phyloP scores from a whole-genome alignment of 805 yeast genomes.

The Saccharomycopsis oosterbeekiorum region DNA sequence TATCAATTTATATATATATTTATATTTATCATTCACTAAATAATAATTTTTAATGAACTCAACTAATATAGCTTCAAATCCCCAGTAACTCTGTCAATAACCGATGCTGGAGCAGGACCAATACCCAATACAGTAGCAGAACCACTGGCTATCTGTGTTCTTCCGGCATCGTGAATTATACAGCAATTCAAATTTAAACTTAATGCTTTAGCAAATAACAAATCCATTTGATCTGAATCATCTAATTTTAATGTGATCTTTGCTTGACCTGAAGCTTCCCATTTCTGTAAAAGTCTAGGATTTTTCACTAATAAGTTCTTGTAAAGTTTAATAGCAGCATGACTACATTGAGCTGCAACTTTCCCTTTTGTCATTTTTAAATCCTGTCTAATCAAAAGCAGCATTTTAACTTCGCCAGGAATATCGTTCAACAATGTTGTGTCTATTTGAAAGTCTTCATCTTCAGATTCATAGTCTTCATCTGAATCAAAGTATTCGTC shows the following conservation, averaged over 20 bases:
- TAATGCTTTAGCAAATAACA: conserved; percentile 71
- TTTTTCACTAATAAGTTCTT: conserved; percentile 26
- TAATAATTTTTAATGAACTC: background rate
- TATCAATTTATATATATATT: background rate
- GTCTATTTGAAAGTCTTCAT: conserved; percentile 46
- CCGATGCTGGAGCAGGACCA: conserved; percentile 89
- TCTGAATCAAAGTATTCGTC: conserved; percentile 30
- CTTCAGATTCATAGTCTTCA: conserved; percentile 29
- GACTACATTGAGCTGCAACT: conserved; percentile 95
- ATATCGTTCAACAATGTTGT: conserved; percentile 51
- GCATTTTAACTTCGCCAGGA: conserved; percentile 80
- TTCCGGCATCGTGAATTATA: conserved; percentile 90
- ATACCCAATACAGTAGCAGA: conserved; percentile 92
- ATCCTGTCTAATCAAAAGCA: conserved; percentile 79
- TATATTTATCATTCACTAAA: background rate
- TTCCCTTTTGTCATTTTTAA: conserved; percentile 91
- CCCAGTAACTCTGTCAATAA: conserved; percentile 75
- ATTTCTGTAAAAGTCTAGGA: conserved; percentile 50
- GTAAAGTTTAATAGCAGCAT: conserved; percentile 91
- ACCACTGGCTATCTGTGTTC: conserved; percentile 95
- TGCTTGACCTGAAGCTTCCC: conserved; percentile 87
- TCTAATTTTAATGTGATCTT: conserved; percentile 76
- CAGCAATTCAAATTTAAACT: conserved; percentile 69
- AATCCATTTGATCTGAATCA: conserved; percentile 60
- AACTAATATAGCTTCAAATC: conserved; percentile 59